Evolutionary conservation across 768 basidiomycete genomes (phyloP).

Genomic region (Termitomyces heimii): DNA sequence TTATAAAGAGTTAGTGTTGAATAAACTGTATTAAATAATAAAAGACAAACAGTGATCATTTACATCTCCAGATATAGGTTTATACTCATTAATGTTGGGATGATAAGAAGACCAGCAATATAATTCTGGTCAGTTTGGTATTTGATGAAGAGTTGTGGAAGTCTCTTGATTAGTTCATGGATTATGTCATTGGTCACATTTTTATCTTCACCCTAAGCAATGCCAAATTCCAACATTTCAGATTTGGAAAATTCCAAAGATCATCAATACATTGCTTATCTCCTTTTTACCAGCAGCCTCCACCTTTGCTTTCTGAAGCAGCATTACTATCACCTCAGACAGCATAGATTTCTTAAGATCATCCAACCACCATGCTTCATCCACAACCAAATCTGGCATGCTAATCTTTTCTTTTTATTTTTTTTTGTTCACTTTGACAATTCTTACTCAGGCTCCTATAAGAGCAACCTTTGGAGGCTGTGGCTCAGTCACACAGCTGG

Average conservation of each 20-base stretch:
- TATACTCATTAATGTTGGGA: slow-evolving; percentile 83
- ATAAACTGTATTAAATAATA: neutral
- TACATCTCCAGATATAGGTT: slow-evolving; percentile 93
- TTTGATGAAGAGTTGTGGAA: slow-evolving; percentile 86
- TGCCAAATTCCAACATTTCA: neutral
- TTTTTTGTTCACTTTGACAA: slow-evolving; percentile 22
- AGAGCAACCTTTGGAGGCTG: no score
- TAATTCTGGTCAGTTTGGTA: slow-evolving; percentile 85
- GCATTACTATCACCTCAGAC: slow-evolving; percentile 75
- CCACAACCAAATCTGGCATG: slow-evolving; percentile 38
- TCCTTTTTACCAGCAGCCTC: slow-evolving; percentile 60
- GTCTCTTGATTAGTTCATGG: slow-evolving; percentile 78
- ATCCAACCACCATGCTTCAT: slow-evolving; percentile 75
- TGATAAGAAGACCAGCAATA: slow-evolving; percentile 71
- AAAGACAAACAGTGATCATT: slow-evolving; percentile 66
- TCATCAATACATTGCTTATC: slow-evolving; percentile 29
- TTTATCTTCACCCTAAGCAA: slow-evolving; percentile 63
- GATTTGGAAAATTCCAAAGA: neutral
- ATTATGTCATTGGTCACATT: slow-evolving; percentile 69
- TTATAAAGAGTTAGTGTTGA: neutral
- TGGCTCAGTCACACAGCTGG: no score
- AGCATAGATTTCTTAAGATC: slow-evolving; percentile 85
- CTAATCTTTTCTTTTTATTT: slow-evolving; percentile 35
- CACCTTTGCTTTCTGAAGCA: slow-evolving; percentile 52
- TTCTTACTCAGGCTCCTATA: slow-evolving; percentile 8